Percentiles rank a stretch among this genome's conserved stretches.
Evolutionary conservation across 306 rosid genomes (phyloP).

Genomic region (Rosa multiflora): DNA sequence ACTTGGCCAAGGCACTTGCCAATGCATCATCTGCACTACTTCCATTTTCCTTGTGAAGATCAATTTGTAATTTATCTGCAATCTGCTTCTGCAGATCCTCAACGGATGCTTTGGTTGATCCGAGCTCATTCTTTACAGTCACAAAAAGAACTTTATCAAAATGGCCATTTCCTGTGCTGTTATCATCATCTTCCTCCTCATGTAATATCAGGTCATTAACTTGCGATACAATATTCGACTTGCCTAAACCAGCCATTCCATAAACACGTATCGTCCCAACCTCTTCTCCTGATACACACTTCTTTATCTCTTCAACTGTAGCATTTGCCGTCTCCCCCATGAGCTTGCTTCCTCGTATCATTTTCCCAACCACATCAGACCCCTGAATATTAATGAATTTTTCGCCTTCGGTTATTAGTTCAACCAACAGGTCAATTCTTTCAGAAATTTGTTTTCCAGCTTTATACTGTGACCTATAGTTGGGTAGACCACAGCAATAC

Average conservation of each 20-base stretch:
- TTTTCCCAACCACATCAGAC: neutral
- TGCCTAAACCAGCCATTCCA: neutral
- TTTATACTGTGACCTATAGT: neutral
- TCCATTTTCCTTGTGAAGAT: neutral
- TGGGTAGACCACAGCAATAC: neutral
- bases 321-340: neutral
- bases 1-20: neutral
- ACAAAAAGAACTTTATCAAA: neutral
- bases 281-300: neutral
- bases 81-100: neutral
- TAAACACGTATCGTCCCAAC: neutral
- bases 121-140: neutral
- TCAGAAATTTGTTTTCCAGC: neutral
- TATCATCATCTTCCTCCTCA: neutral
- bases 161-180: neutral
- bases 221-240: neutral
- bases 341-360: neutral
- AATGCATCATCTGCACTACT: neutral
- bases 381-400: neutral
- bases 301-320: neutral
- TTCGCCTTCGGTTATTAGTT: neutral
- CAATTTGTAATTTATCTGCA: neutral
- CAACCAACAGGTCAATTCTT: neutral
- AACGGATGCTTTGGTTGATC: neutral
- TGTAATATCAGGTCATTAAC: neutral